Conservation (phyloP, 441 rosid genomes). For the Francoa sonchifolia region DNA sequence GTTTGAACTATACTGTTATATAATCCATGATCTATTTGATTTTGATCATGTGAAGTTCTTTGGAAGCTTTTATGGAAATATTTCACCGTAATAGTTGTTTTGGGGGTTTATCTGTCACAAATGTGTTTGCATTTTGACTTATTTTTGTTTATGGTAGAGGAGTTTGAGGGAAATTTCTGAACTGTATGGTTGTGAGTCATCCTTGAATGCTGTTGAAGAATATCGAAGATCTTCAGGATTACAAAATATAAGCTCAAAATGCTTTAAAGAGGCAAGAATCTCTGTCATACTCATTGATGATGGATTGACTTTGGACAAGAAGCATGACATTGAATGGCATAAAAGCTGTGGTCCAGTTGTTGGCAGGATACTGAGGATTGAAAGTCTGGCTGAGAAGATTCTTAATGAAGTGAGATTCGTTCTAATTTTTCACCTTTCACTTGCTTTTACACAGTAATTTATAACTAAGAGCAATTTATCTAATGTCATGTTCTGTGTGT, state of each 20-base stretch:
- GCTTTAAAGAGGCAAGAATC: constrained; percentile 64
- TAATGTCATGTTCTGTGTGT: too few species aligned
- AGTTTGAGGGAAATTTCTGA: constrained; percentile 64
- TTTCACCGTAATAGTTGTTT: background rate
- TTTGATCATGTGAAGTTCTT: background rate
- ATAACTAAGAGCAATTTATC: too few species aligned
- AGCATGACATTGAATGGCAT: constrained; percentile 62
- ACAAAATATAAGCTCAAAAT: constrained; percentile 33
- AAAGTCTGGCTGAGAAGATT: constrained; percentile 68
- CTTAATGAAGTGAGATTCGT: constrained; percentile 39
- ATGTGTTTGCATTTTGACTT: background rate
- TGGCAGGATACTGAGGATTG: constrained; percentile 74
- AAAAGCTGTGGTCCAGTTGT: constrained; percentile 42
- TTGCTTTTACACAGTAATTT: constrained; percentile 5
- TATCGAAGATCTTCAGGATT: constrained; percentile 49
- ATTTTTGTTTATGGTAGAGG: constrained; percentile 34
- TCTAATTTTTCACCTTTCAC: background rate
- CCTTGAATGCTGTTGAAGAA: constrained; percentile 54
- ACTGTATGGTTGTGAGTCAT: constrained; percentile 55
- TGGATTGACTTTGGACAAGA: constrained; percentile 68
- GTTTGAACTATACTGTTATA: background rate
- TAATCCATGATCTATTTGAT: background rate
- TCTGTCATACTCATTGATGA: constrained; percentile 78
- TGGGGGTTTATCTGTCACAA: background rate
- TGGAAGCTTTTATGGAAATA: background rate